Evolutionary conservation across 805 yeast genomes (phyloP), one percentile per base, ranked within the genome.

Genomic region (Cyberlindnera subsufficiens): DNA sequence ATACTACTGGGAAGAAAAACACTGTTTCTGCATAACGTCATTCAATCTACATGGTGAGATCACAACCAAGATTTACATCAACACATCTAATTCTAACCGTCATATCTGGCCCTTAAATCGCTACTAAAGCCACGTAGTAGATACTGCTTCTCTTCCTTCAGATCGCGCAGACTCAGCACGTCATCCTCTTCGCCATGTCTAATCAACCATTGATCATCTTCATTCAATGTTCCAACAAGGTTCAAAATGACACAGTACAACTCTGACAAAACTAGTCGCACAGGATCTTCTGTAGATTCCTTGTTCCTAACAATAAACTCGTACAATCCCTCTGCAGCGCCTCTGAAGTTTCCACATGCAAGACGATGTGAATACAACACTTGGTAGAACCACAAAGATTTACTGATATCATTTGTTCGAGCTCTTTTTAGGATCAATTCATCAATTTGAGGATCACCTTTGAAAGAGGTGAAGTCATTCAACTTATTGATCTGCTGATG

Each of bases 321-420:
- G 45, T 70, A 68, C 31, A 72, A 44, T 4, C 75, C 60, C 44
- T 72, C 74, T 20, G 64, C 56, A 2, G 75, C 68, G 17, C 77
- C 78, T 42, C 83, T 63, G 42, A 57, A 69, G 55, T 79, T 74
- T 5, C 75, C 78, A 30, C 69, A 68, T 39, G 65, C 66, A 31
- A 72, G 54, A 45, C 80, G 65, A 68, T 80, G 71, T 0, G 79
- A 58, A 50, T 75, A 77, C 37, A 75, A 61, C 15, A 77, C 66
- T 47, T 77, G 67, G 61, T 71, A 76, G 51, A 72, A 68, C 38
- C 68, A 71, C 30, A 74, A 53, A 3, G 68, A 55, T 37, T 56
- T 55, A 32, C 45, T 48, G n/a, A 60, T 36, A 36, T 63, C 68
- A 7, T 56, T 54, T 3, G 52, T 51, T 22, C 50, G 42, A 3